Percentiles rank a stretch among this genome's conserved stretches.
Conservation (phyloP, 1,284 basidiomycete genomes). For the Trametes sp. region DNA sequence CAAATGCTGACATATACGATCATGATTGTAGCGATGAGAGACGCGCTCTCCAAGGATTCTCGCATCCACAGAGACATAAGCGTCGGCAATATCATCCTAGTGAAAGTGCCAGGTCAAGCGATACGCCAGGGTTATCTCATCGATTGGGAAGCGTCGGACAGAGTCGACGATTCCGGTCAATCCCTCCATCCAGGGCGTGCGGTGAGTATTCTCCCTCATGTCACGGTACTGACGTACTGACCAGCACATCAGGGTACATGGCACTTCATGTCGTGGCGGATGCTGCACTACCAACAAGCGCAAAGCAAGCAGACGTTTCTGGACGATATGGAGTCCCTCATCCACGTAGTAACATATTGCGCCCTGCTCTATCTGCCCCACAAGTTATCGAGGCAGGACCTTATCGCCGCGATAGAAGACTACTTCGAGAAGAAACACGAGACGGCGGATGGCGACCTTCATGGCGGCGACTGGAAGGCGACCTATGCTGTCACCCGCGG, state of each 20-base stretch:
- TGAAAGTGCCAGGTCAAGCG: slow-evolving; percentile 1
- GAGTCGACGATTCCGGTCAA: neutral
- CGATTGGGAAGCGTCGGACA: slow-evolving; percentile 23
- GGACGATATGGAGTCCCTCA: slow-evolving; percentile 28
- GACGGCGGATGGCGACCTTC: neutral
- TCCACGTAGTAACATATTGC: slow-evolving; percentile 26
- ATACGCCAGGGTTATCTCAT: slow-evolving; percentile 22
- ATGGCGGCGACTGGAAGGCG: slow-evolving; percentile 13
- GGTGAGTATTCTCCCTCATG: neutral
- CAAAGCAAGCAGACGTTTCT: neutral
- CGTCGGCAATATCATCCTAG: slow-evolving; percentile 23
- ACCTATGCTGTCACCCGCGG: neutral
- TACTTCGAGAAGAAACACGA: neutral
- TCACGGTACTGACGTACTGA: neutral
- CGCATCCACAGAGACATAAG: slow-evolving; percentile 26
- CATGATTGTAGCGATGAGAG: neutral
- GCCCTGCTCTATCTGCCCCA: slow-evolving; percentile 21
- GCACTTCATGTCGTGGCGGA: slow-evolving; percentile 14
- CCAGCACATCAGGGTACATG: slow-evolving; percentile 7
- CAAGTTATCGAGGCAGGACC: neutral
- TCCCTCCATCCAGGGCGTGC: neutral
- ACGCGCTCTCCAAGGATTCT: neutral
- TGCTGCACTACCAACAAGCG: neutral
- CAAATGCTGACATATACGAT: neutral
- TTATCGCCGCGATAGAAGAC: neutral